Base-by-base conservation (phyloP, 225 moss, liverwort and hornwort species). In the Marchantia paleacea region DNA sequence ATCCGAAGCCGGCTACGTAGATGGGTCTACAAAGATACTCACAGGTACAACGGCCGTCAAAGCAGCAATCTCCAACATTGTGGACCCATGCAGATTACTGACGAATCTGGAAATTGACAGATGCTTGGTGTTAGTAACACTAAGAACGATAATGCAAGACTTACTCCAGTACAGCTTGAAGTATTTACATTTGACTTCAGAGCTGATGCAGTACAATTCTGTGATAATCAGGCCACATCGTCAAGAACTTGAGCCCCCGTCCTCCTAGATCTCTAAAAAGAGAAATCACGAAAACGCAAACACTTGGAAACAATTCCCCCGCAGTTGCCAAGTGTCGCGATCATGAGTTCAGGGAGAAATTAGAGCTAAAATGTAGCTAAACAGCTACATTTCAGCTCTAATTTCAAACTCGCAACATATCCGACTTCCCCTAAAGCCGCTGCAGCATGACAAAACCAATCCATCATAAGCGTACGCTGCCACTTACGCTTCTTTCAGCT, bases 81-180 rank as follows among this genome's bases (percentile, higher is more conserved):
- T 92, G 31, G 97, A 93, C 76, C 94, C 94, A 74, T 91, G 82
- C 82, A 97, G 86, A 85, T 97, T 93, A 52, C 94, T 97, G 82
- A 97, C 94, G 24, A 97, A 97, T 81, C 94, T 92, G 75, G n/a
- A 10, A 67, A 8, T 63, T 63, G 47, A 63, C 22, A 0, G 22
- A 31, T 58, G 11, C 10, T 48, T 24, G 39, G 77, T 63, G 24
- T 3, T 10, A 78, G 24, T 49, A 10, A 12, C 9, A 51, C 50
- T 71, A 19, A 0, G 15, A 22, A 14, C 74, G 18, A 66, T n/a
- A 1, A n/a, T 66, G 66, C 18, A 16, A 28, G 24, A 66, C 39
- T 39, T 39, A 39, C 39, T 39, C 39, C 39, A 39, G 39, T 39
- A 2, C 39, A 39, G 39, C 39, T 28, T 66, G 66, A 29, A 51